phyloP scores from a whole-genome alignment of 1,139 yeast genomes.

The Meyerozyma carpophila region DNA sequence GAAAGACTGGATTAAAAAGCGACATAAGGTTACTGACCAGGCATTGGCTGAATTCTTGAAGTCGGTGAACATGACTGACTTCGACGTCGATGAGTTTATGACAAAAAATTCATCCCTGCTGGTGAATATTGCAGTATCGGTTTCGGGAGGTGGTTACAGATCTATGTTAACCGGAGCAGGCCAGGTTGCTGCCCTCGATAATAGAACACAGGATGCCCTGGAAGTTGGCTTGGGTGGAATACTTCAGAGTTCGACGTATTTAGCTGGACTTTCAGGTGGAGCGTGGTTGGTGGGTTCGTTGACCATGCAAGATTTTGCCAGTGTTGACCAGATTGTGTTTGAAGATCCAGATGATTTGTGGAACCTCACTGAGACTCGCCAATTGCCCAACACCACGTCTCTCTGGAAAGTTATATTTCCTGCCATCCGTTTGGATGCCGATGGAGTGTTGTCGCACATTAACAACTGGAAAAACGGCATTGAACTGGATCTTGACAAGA shows the following conservation, averaged over 20 bases:
- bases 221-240: slow-evolving; percentile 27
- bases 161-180: slow-evolving; percentile 25
- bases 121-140: slow-evolving; percentile 18
- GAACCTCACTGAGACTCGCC: slow-evolving; percentile 29
- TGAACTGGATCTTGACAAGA: slow-evolving; percentile 21
- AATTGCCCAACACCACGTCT: slow-evolving; percentile 22
- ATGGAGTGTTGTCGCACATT: slow-evolving; percentile 23
- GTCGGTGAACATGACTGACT: slow-evolving; percentile 15
- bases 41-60: slow-evolving; percentile 16
- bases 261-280: slow-evolving; percentile 38
- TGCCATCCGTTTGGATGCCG: slow-evolving; percentile 17
- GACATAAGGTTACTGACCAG: slow-evolving; percentile 16
- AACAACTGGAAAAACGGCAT: slow-evolving; percentile 30
- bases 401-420: slow-evolving; percentile 19
- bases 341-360: slow-evolving; percentile 24
- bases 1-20: slow-evolving; percentile 14
- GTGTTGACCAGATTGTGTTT: slow-evolving; percentile 29
- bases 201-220: slow-evolving; percentile 10
- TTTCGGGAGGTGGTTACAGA: slow-evolving; percentile 24
- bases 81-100: slow-evolving; percentile 16
- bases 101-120: slow-evolving; percentile 14
- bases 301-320: slow-evolving; percentile 28
- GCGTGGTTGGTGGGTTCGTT: slow-evolving; percentile 34
- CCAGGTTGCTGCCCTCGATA: slow-evolving; percentile 20
- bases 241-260: slow-evolving; percentile 32